Percentiles rank a stretch among this genome's conserved stretches.
Conservation (phyloP, 768 basidiomycete species). For the Pleurotus djamor region DNA sequence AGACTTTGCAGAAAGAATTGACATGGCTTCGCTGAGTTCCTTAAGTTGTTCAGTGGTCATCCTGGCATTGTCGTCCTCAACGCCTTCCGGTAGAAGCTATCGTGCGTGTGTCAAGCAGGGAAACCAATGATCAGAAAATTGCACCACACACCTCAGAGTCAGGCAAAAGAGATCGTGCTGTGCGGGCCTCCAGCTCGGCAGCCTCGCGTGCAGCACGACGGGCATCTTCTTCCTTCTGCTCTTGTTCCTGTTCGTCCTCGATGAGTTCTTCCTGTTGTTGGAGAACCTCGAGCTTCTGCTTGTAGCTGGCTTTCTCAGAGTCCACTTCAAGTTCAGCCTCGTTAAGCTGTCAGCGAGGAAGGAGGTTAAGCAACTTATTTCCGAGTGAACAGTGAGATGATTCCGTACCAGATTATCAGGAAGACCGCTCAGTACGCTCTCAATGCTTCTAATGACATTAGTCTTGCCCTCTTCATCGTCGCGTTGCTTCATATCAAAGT, state of each 20-base stretch:
- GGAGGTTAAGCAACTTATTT: constrained; percentile 6
- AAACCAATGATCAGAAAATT: too few species aligned
- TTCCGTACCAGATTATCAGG: constrained; percentile 88
- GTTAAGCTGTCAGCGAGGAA: constrained; percentile 62
- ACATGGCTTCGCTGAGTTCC: constrained; percentile 89
- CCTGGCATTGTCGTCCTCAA: constrained; percentile 72
- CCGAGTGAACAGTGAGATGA: not conserved
- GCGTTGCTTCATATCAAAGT: constrained; percentile 78
- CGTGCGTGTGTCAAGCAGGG: too few species aligned
- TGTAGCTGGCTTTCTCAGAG: constrained; percentile 91
- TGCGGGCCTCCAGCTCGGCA: constrained; percentile 73
- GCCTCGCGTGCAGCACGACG: constrained; percentile 81
- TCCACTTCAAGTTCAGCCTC: constrained; percentile 98
- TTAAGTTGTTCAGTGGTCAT: constrained; percentile 97
- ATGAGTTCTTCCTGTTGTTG: constrained; percentile 99
- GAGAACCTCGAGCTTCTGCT: constrained; percentile 96
- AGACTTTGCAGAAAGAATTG: constrained; percentile 89
- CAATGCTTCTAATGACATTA: constrained; percentile 75
- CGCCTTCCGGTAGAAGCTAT: constrained; percentile 67
- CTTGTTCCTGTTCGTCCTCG: constrained; percentile 98
- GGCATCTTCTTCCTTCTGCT: constrained; percentile 92
- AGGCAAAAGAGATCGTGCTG: constrained; percentile 81
- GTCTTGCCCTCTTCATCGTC: constrained; percentile 83
- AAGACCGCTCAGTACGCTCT: constrained; percentile 86
- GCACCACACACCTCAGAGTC: constrained; percentile 73